Conservation (phyloP, 345 rosid species). For the Citrus hindsii region DNA sequence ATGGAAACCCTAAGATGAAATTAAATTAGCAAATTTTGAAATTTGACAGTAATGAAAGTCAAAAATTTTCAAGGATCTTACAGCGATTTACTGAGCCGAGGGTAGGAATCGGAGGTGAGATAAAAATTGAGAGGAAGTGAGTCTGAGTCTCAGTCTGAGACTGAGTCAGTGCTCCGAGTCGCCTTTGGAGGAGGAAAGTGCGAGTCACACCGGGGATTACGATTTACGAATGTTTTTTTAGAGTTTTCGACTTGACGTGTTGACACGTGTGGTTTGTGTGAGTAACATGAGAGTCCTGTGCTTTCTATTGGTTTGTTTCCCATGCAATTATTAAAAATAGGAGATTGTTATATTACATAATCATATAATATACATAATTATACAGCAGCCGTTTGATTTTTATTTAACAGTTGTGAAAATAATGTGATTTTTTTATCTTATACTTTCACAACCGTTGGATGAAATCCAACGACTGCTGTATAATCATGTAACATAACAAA, state of each 20-base stretch:
- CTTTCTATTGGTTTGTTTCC: background rate
- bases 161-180: constrained; percentile 26
- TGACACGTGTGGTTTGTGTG: constrained; percentile 31
- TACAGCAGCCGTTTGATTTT: too few species aligned
- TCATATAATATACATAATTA: too few species aligned
- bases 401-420: fast-evolving
- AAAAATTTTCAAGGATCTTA: constrained; percentile 19
- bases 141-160: background rate
- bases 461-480: too few species aligned
- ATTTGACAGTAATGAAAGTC: background rate
- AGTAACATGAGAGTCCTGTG: constrained; percentile 4
- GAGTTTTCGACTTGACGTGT: constrained; percentile 20
- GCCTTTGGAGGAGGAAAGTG: constrained; percentile 26
- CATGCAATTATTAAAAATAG: background rate
- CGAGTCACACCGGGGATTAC: constrained; percentile 29
- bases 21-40: background rate
- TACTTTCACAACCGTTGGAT: too few species aligned
- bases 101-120: constrained; percentile 14
- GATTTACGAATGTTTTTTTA: constrained; percentile 23
- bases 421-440: too few species aligned
- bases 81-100: constrained; percentile 9
- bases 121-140: constrained; percentile 22
- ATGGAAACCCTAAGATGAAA: constrained; percentile 29
- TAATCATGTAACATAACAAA: too few species aligned
- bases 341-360: too few species aligned